Evolutionary conservation across 1,284 basidiomycete genomes (phyloP).

Genomic region (Kalmanozyma brasiliensis): DNA sequence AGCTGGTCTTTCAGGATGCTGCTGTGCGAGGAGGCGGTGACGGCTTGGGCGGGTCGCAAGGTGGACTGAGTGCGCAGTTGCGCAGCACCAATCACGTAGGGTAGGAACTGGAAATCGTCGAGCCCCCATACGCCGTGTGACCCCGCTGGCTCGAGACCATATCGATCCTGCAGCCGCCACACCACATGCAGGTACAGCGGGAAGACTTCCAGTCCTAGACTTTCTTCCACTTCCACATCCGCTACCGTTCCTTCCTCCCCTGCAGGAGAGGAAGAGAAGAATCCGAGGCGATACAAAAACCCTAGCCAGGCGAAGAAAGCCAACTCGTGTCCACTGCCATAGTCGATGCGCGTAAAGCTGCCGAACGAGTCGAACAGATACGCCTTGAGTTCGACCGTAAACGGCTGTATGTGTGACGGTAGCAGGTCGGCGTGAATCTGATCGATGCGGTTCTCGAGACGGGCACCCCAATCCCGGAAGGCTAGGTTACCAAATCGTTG

Average conservation of each 20-base stretch:
- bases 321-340: slow-evolving; percentile 92
- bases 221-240: slow-evolving; percentile 32
- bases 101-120: slow-evolving; percentile 88
- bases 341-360: slow-evolving; percentile 90
- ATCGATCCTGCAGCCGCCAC: slow-evolving; percentile 87
- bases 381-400: slow-evolving; percentile 76
- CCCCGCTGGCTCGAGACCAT: slow-evolving; percentile 92
- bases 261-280: slow-evolving; percentile 23
- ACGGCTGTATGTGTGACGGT: slow-evolving; percentile 70
- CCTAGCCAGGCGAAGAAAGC: slow-evolving; percentile 62
- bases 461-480: slow-evolving; percentile 85
- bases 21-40: slow-evolving; percentile 9
- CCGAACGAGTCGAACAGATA: slow-evolving; percentile 89
- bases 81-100: slow-evolving; percentile 90
- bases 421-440: slow-evolving; percentile 69
- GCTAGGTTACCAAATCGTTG: slow-evolving; percentile 95
- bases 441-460: slow-evolving; percentile 72
- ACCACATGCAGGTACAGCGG: slow-evolving; percentile 82
- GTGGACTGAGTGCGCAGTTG: slow-evolving; percentile 74
- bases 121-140: slow-evolving; percentile 98
- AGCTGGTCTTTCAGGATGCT: slow-evolving; percentile 21
- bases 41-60: slow-evolving; percentile 15
- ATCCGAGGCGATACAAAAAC: slow-evolving; percentile 49
- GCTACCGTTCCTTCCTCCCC: not conserved
- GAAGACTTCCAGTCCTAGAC: slow-evolving; percentile 73